Percentiles rank a stretch among this genome's conserved stretches.
These are phyloP conservation scores for Microascus cirrosus DNA, from an alignment of 2,329 filamentous ascomycete species.

Conservation along the genomic window DNA sequence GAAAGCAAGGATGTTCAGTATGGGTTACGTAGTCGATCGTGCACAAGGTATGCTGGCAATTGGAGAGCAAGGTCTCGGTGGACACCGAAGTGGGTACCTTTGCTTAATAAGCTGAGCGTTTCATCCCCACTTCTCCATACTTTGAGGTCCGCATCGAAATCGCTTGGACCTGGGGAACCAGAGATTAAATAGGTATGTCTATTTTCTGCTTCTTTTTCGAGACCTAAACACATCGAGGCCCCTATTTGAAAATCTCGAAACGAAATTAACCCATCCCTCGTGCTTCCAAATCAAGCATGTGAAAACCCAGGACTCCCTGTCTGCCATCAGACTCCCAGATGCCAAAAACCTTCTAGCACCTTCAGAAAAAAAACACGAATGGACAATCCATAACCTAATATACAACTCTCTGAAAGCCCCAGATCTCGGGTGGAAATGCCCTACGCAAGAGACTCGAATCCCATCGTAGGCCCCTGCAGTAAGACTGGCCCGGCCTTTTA, in stretches of 20 bases:
- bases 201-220: too few species aligned
- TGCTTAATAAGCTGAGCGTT: background rate
- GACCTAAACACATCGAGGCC: too few species aligned
- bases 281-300: background rate
- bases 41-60: background rate
- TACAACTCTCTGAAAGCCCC: too few species aligned
- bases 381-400: background rate
- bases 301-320: background rate
- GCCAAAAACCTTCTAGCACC: background rate
- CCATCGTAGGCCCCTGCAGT: background rate
- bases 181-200: too few species aligned
- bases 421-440: too few species aligned
- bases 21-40: background rate
- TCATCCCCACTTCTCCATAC: background rate
- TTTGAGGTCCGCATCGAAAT: too few species aligned
- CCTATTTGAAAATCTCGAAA: background rate
- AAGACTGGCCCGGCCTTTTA: background rate
- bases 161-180: too few species aligned
- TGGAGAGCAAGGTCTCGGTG: too few species aligned
- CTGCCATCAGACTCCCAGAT: background rate
- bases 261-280: too few species aligned
- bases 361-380: background rate
- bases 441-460: background rate
- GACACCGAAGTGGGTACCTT: background rate
- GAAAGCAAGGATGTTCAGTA: background rate